These are phyloP conservation scores for Chalaropsis thielavioides DNA, from an alignment of 2,329 filamentous ascomycete species.

Conservation along the genomic window DNA sequence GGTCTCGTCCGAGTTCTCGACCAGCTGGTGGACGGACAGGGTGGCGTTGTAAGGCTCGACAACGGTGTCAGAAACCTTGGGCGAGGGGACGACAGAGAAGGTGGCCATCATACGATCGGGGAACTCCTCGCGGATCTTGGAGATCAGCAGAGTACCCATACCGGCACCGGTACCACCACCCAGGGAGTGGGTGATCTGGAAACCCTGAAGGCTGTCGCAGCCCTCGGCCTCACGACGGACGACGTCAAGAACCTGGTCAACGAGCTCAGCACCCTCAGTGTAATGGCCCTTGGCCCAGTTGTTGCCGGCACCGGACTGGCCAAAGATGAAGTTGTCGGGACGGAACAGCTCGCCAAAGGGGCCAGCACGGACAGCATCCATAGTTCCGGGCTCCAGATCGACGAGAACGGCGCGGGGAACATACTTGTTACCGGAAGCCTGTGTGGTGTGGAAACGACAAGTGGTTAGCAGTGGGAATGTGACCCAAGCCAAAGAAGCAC, in stretches of 20 bases:
- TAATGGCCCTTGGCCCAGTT: constrained; percentile 99
- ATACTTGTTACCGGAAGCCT: constrained; percentile 98
- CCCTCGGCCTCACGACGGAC: constrained; percentile 97
- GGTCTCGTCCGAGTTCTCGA: constrained; percentile 99
- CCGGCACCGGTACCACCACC: constrained; percentile 99
- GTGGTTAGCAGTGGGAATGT: neutral
- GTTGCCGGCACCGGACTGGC: constrained; percentile 98
- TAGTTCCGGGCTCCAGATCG: constrained; percentile 98
- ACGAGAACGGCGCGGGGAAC: constrained; percentile 98
- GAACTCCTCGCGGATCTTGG: constrained; percentile 99
- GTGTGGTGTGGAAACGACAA: constrained; percentile 18
- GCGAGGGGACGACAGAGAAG: constrained; percentile 96
- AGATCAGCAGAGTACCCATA: constrained; percentile 99
- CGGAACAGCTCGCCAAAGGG: constrained; percentile 99
- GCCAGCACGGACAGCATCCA: constrained; percentile 96
- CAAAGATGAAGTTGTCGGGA: constrained; percentile 99
- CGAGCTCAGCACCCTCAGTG: constrained; percentile 97
- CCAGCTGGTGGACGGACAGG: constrained; percentile 94
- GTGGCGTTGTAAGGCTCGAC: constrained; percentile 99
- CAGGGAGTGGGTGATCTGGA: constrained; percentile 99
- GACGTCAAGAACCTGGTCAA: constrained; percentile 95
- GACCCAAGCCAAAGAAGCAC: no score
- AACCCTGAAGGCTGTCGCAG: constrained; percentile 98
- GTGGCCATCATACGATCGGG: constrained; percentile 99
- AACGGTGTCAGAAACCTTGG: constrained; percentile 98